Evolutionary conservation across 2,329 filamentous ascomycete species (phyloP).

Genomic region (Neofusicoccum kwambonambiense): DNA sequence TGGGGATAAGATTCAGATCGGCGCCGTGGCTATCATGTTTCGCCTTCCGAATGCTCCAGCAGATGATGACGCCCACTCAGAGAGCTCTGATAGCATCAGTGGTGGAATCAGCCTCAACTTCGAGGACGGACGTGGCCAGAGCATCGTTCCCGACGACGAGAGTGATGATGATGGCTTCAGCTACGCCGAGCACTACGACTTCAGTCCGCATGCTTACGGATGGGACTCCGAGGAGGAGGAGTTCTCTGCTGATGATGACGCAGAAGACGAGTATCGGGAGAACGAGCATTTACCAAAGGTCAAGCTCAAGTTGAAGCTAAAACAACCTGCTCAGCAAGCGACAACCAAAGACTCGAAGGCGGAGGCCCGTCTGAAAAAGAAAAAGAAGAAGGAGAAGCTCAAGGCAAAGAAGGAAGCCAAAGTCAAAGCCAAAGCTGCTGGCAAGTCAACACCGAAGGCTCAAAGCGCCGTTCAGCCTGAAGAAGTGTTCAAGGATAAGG

Average conservation of each 20-base stretch:
- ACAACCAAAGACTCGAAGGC: conserved; percentile 11
- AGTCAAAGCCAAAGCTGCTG: neutral
- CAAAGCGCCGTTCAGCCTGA: neutral
- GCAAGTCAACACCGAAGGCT: conserved; percentile 16
- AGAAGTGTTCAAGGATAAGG: neutral
- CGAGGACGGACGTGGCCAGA: conserved; percentile 60
- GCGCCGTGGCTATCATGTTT: conserved; percentile 67
- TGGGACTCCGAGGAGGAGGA: conserved; percentile 19
- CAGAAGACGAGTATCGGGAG: conserved; percentile 40
- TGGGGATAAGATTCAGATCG: conserved; percentile 68
- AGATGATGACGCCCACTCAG: conserved; percentile 48
- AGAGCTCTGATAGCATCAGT: conserved; percentile 37
- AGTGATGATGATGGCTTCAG: conserved; percentile 18
- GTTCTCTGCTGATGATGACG: conserved; percentile 24
- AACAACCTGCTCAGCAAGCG: conserved; percentile 3
- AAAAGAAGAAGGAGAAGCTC: conserved; percentile 18
- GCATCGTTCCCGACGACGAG: conserved; percentile 42
- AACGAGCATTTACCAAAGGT: conserved; percentile 23
- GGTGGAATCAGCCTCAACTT: conserved; percentile 73
- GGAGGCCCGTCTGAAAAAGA: conserved; percentile 11
- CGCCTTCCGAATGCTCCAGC: conserved; percentile 63
- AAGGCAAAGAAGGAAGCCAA: conserved; percentile 22
- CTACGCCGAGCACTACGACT: conserved; percentile 13
- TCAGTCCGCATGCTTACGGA: conserved; percentile 16
- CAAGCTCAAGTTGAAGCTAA: conserved; percentile 31